Conservation (phyloP, 1,284 basidiomycete genomes). For the Boletus sp. region DNA sequence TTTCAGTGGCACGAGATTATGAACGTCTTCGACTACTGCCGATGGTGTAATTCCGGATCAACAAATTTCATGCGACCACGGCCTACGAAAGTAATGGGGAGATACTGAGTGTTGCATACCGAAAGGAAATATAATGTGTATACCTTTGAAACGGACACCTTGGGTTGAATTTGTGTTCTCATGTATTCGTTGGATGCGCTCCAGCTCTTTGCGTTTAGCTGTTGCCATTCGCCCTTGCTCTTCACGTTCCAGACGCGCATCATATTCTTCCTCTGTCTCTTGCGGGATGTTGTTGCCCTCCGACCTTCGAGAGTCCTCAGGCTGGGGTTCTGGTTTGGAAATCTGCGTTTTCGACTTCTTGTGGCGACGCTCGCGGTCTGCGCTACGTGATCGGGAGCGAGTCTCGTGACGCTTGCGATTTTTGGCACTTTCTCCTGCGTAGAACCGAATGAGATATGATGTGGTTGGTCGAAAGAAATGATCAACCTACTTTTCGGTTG, state of each 20-base stretch:
- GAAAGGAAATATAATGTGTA: not conserved
- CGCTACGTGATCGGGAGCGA: conserved; percentile 33
- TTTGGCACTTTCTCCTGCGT: conserved; percentile 8
- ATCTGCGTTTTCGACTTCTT: conserved; percentile 33
- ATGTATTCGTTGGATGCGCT: conserved; percentile 44
- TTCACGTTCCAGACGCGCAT: conserved; percentile 67
- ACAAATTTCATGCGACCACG: conserved; percentile 68
- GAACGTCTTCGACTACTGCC: conserved; percentile 13
- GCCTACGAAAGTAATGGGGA: conserved; percentile 34
- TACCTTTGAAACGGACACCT: conserved; percentile 65
- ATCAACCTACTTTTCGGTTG: conserved; percentile 17
- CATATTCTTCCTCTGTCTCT: conserved; percentile 66
- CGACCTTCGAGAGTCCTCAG: conserved; percentile 10
- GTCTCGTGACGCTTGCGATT: conserved; percentile 35
- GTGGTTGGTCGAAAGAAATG: not conserved
- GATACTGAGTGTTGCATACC: not conserved
- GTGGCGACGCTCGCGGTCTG: conserved; percentile 26
- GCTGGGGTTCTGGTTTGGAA: conserved; percentile 13
- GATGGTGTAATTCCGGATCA: conserved; percentile 52
- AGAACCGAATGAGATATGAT: not conserved
- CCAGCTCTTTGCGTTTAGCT: conserved; percentile 47
- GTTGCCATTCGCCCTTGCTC: conserved; percentile 59
- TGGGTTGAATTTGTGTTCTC: conserved; percentile 37
- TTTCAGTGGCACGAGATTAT: not conserved
- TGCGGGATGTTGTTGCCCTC: conserved; percentile 11